These are phyloP conservation scores for Podosphaera xanthii DNA, from an alignment of 2,329 filamentous ascomycete species.

Conservation along the genomic window DNA sequence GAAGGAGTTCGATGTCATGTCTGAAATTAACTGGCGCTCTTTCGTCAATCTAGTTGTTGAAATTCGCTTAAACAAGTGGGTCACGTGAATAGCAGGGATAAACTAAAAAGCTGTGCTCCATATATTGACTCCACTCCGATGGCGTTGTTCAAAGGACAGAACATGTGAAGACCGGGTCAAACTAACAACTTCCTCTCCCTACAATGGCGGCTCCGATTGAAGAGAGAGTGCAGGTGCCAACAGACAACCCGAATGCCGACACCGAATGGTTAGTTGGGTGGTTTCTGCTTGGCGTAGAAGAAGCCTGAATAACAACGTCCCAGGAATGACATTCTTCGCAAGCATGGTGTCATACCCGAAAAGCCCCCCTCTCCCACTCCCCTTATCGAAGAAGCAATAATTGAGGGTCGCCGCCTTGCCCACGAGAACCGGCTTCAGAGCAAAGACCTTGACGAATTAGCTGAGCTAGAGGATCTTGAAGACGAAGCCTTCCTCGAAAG, in stretches of 20 bases:
- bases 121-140: no score
- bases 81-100: no score
- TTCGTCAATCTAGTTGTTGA: neutral
- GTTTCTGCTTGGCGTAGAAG: neutral
- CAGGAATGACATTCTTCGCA: slow-evolving; percentile 96
- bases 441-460: slow-evolving; percentile 83
- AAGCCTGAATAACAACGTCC: neutral
- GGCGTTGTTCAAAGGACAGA: no score
- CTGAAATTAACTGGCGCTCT: no score
- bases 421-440: slow-evolving; percentile 85
- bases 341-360: slow-evolving; percentile 92
- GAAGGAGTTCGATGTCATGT: slow-evolving; percentile 7
- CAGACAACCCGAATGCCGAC: slow-evolving; percentile 88
- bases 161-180: neutral
- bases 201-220: slow-evolving; percentile 38
- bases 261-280: slow-evolving; percentile 59
- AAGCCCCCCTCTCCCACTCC: slow-evolving; percentile 89
- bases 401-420: slow-evolving; percentile 60
- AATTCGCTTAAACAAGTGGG: slow-evolving; percentile 1
- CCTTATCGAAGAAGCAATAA: slow-evolving; percentile 82
- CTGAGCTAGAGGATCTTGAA: slow-evolving; percentile 84
- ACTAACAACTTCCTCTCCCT: neutral
- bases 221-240: slow-evolving; percentile 52
- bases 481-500: slow-evolving; percentile 77
- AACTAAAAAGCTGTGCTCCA: no score